Base-by-base conservation (phyloP, 1,139 yeast species). In the Debaryomyces robertsiae region DNA sequence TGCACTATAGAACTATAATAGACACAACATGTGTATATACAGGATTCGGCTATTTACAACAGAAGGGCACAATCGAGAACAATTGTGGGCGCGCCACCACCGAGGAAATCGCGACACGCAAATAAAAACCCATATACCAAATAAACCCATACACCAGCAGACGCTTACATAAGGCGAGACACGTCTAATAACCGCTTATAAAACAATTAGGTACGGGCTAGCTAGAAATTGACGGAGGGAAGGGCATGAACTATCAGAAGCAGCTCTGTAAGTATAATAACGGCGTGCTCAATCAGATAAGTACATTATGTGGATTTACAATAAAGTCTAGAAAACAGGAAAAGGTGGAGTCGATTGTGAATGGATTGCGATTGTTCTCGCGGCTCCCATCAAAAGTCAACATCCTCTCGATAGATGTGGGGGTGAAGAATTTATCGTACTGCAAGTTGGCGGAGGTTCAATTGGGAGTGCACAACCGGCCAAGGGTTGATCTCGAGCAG, bases 361-460 rank as follows among this genome's bases (percentile, higher is more conserved):
- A 57, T 11, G 60, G 65, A 3, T 41, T 60, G 25, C 42, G 55
- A 9, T 49, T 60, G 31, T 49, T 47, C 44, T 32, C 42, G 7
- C 39, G 30, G 25, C 45, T 57, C n/a, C 52, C 50, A 10, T n/a
- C 44, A 10, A 46, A 44, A 24, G 48, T 61, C 30, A 49, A 50
- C 28, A 43, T 67, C 5, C 45, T 63, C 4, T 55, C 72, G 9
- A 57, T 71, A 9, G 77, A 71, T 46, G 58, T 71, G 10, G 77
- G 77, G 4, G 52, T 70, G 40, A 70, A 69, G 51, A 69, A 71
- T 52, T 68, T 71, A 43, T 61, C 73, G 3, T 69, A 61, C 46
- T 70, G 76, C 50, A 57, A 57, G 36, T 46, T 42, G 52, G 24
- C 32, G 38, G 43, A 38, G 27, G n/a, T 32, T 10, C 23, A 16